Base-by-base conservation (phyloP, 163 green algal species). In the Scenedesmus sp. region DNA sequence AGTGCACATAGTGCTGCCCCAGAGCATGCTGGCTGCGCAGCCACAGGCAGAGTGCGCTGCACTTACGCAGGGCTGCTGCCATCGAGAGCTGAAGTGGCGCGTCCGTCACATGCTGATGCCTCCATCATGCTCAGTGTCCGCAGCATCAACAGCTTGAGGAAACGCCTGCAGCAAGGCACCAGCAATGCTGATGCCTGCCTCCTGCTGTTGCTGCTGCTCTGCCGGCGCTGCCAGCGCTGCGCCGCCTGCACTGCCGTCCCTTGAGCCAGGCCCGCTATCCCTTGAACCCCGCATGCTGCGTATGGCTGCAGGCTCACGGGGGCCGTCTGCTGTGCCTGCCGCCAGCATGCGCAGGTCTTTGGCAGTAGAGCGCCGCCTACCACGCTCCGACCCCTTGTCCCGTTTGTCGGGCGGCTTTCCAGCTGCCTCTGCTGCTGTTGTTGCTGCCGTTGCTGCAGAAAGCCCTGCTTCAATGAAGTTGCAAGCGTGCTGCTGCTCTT, bases 291-390 rank as follows among this genome's bases (percentile, higher is more conserved):
- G n/a, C 46, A 49, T 70, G 46, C 46, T 72, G 81, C 81, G 81
- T 16, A n/a, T 12, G 0, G 30, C 65, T 22, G 42, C 49, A 1
- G 81, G 81, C 26, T 72, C 42, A 12, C 72, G 59, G 30, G 59
- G 49, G n/a, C 49, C 59, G 49, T 22, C 35, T 33, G 46, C 9
- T 37, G 46, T 24, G 7, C 18, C 22, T 40, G 83, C 83, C 5
- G 44, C 49, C 59, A 89, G 61, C 83, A 89, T 89, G 61, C 53
- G 53, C 59, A 81, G 59, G 42, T 89, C 83, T 40, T 40, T 89
- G 37, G 40, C 83, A 43, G 51, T 78, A 1, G 83, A 89, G 53
- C 83, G 83, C 40, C 59, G 40, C 37, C 65, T 53, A 7, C 65
- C 65, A 76, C 65, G 65, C 16, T 76, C 65, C 4, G 30, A 40